phyloP scores from a whole-genome alignment of 202 grass and related monocot genomes.

The Zoysia matrella region DNA sequence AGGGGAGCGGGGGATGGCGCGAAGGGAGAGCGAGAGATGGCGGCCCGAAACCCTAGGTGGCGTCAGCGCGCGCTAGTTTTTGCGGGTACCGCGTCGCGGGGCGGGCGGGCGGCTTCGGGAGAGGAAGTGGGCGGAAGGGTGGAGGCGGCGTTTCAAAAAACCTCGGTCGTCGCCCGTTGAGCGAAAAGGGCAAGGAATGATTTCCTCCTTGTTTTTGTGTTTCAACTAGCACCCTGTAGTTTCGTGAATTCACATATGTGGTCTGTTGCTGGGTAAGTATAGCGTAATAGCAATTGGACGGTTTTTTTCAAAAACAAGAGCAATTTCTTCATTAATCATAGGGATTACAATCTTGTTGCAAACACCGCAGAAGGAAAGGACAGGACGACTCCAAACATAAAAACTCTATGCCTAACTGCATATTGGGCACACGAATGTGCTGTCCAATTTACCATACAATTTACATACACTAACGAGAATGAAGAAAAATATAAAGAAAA shows the following conservation, averaged over 20 bases:
- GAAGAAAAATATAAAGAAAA: no score
- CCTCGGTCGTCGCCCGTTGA: constrained; percentile 68
- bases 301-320: no score
- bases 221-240: not conserved
- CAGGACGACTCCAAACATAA: no score
- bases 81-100: not conserved
- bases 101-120: constrained; percentile 31
- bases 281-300: no score
- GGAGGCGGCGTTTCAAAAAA: constrained; percentile 76
- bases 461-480: no score
- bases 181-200: constrained; percentile 41
- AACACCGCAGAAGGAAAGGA: no score
- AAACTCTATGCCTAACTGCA: no score
- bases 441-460: no score
- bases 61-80: constrained; percentile 34
- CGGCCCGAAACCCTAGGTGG: constrained; percentile 63
- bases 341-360: no score
- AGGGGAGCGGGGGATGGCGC: constrained; percentile 14
- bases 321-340: no score
- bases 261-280: not conserved
- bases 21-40: constrained; percentile 1
- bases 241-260: not conserved
- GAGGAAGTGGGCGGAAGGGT: constrained; percentile 11
- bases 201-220: not conserved
- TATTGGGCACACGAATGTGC: no score